These are phyloP conservation scores for Peronospora destructor DNA, from an alignment of 352 stramenopile genomes.

Conservation along the genomic window DNA sequence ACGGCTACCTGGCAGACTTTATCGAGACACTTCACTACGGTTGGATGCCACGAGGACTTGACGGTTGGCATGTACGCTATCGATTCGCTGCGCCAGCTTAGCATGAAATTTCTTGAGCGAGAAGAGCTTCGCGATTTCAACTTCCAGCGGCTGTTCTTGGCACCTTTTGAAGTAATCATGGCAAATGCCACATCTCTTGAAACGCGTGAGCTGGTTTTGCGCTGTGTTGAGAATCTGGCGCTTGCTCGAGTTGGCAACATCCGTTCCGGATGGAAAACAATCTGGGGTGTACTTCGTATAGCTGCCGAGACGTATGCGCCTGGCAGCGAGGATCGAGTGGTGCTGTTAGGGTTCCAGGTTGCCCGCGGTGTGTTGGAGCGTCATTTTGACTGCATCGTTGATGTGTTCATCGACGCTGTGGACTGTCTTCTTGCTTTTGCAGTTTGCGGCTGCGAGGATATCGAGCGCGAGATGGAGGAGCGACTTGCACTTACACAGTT, in stretches of 20 bases:
- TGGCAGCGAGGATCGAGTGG: constrained; percentile 69
- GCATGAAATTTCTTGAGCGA: constrained; percentile 99
- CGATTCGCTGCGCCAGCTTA: constrained; percentile 98
- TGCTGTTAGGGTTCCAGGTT: constrained; percentile 81
- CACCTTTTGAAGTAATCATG: constrained; percentile 95
- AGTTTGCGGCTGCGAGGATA: constrained; percentile 62
- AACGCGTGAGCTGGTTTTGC: constrained; percentile 87
- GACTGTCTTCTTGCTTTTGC: constrained; percentile 77
- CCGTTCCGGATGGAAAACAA: constrained; percentile 90
- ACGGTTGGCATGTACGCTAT: constrained; percentile 98
- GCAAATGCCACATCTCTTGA: constrained; percentile 71
- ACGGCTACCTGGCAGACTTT: constrained; percentile 96
- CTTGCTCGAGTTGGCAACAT: constrained; percentile 83
- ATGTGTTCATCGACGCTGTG: constrained; percentile 79
- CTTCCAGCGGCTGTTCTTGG: constrained; percentile 98
- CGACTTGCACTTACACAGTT: constrained; percentile 55
- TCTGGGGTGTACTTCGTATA: constrained; percentile 89
- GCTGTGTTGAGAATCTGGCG: constrained; percentile 90
- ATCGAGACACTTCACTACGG: constrained; percentile 94
- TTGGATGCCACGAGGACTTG: constrained; percentile 94
- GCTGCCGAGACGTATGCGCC: constrained; percentile 80
- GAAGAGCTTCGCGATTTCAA: constrained; percentile 98
- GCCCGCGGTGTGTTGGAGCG: constrained; percentile 78
- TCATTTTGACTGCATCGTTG: constrained; percentile 65
- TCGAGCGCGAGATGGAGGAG: constrained; percentile 44